These are phyloP conservation scores for Hypholoma sublateritium DNA, from an alignment of 768 basidiomycete species.

Conservation along the genomic window DNA sequence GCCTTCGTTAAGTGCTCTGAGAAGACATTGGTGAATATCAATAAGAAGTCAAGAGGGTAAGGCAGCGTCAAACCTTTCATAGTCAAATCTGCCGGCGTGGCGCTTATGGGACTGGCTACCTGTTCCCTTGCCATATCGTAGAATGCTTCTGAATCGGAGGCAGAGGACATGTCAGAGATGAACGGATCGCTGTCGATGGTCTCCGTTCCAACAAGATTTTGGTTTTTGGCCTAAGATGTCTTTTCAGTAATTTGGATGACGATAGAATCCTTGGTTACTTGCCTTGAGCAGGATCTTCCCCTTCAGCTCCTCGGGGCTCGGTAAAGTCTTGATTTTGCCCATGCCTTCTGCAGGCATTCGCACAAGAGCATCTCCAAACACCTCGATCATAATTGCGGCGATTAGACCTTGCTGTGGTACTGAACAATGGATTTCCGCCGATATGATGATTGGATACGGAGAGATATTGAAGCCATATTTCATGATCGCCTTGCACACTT, in stretches of 20 bases:
- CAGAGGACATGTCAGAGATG: conserved; percentile 4
- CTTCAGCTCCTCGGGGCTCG: conserved; percentile 84
- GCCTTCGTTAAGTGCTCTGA: background rate
- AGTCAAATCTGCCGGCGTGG: background rate
- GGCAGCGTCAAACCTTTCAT: background rate
- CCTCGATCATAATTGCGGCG: conserved; percentile 66
- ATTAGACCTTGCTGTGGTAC: conserved; percentile 78
- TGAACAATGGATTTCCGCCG: conserved; percentile 88
- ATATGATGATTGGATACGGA: conserved; percentile 90
- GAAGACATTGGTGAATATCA: no score
- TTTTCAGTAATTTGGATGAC: background rate
- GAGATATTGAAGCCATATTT: conserved; percentile 91
- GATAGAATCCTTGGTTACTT: conserved; percentile 11
- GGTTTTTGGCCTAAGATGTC: conserved; percentile 71
- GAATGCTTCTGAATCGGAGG: conserved; percentile 3
- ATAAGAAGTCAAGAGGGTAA: background rate
- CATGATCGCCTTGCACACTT: conserved; percentile 78
- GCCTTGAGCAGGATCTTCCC: conserved; percentile 85
- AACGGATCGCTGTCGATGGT: background rate
- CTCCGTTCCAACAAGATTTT: conserved; percentile 54
- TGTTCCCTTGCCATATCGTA: background rate
- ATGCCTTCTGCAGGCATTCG: conserved; percentile 41
- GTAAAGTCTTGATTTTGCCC: conserved; percentile 53
- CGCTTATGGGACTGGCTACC: background rate
- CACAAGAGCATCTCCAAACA: conserved; percentile 43